A percentile compares a stretch with the other conserved stretches of the same genome.
Evolutionary conservation across 176 grass and related monocot genomes (phyloP).

Genomic region (Dactylis glomerata): DNA sequence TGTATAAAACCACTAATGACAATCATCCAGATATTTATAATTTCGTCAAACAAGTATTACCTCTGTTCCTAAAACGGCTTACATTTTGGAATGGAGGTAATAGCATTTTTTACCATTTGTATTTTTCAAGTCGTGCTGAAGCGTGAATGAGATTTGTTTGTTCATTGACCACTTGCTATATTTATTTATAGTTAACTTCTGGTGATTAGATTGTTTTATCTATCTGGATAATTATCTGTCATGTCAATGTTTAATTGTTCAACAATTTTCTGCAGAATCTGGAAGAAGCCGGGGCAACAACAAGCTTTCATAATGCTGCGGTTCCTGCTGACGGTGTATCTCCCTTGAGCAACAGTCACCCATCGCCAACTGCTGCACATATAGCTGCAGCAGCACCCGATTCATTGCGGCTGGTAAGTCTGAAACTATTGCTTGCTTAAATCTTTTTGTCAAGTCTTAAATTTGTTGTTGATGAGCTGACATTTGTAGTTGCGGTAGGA

Average conservation of each 20-base stretch:
- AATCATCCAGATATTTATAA: background rate
- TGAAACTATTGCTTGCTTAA: conserved; percentile 18
- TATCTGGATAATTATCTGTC: conserved; percentile 7
- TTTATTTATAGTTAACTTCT: background rate
- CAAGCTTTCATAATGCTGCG: conserved; percentile 45
- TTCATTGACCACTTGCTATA: background rate
- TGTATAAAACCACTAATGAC: background rate
- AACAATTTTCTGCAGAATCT: conserved; percentile 38
- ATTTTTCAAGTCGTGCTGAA: background rate
- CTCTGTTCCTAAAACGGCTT: no score
- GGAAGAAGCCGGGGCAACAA: conserved; percentile 51
- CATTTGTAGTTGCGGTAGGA: background rate
- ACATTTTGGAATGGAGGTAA: no score
- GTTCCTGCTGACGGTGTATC: conserved; percentile 59
- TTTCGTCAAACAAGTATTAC: background rate
- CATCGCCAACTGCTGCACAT: conserved; percentile 43
- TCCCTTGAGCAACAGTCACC: conserved; percentile 38
- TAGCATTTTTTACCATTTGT: background rate
- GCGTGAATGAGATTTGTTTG: background rate
- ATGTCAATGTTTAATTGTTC: conserved; percentile 25
- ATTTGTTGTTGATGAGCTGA: background rate
- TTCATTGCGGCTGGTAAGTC: conserved; percentile 78
- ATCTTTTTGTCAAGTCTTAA: background rate
- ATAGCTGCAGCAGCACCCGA: conserved; percentile 56
- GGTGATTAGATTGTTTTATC: background rate